phyloP scores from a whole-genome alignment of 345 rosid genomes.

The Syzygium aqueum region DNA sequence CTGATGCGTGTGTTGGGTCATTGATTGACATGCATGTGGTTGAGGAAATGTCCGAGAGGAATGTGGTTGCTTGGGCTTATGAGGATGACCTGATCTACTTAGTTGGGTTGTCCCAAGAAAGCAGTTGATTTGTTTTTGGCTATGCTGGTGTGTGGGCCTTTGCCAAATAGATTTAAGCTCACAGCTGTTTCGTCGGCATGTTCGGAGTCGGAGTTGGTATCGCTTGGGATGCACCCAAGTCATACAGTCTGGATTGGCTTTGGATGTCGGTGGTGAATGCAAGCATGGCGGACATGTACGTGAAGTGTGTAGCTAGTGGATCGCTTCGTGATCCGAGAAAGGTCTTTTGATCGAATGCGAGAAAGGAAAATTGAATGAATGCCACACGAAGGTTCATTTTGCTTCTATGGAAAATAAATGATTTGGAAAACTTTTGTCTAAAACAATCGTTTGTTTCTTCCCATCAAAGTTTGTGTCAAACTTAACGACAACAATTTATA shows the following conservation, averaged over 20 bases:
- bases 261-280: rapidly evolving
- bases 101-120: slow-evolving; percentile 35
- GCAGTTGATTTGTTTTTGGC: slow-evolving; percentile 35
- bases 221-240: neutral
- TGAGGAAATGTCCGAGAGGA: neutral
- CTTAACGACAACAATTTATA: too few relatives aligned
- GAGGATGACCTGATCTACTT: slow-evolving; percentile 50
- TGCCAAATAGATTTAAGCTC: slow-evolving; percentile 44
- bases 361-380: too few relatives aligned
- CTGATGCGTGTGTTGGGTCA: slow-evolving; percentile 56
- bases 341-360: too few relatives aligned
- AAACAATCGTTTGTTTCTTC: too few relatives aligned
- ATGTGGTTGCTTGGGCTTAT: neutral
- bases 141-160: slow-evolving; percentile 38
- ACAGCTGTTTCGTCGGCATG: slow-evolving; percentile 50
- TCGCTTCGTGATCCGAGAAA: neutral
- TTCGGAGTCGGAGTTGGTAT: slow-evolving; percentile 20
- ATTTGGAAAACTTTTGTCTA: too few relatives aligned
- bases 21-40: slow-evolving; percentile 64
- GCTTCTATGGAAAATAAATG: too few relatives aligned
- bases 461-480: too few relatives aligned
- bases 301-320: neutral
- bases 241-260: neutral
- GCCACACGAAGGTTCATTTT: too few relatives aligned
- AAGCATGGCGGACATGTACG: neutral